These are phyloP conservation scores for Coleophoma eucalyptorum DNA, from an alignment of 2,329 filamentous ascomycete genomes.

Conservation along the genomic window DNA sequence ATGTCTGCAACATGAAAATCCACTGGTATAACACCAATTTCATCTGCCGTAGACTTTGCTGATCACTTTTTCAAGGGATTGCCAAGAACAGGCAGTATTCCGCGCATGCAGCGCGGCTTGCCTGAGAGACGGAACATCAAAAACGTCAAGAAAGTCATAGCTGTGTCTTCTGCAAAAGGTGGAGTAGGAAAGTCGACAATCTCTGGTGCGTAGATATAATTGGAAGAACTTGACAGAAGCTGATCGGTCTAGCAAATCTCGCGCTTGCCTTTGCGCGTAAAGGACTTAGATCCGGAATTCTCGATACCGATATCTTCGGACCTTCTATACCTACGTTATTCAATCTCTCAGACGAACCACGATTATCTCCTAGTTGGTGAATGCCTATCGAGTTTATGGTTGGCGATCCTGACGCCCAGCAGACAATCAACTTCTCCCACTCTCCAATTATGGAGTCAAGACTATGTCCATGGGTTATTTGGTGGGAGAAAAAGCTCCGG, in stretches of 20 bases:
- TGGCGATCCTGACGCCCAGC: conserved; percentile 17
- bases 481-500: conserved; percentile 71
- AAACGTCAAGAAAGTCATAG: conserved; percentile 86
- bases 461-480: conserved; percentile 99
- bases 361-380: conserved; percentile 65
- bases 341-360: conserved; percentile 74
- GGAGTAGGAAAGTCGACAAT: conserved; percentile 98
- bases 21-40: conserved; percentile 54
- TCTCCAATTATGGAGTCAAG: conserved; percentile 93
- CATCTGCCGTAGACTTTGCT: background rate
- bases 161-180: conserved; percentile 95
- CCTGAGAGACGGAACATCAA: conserved; percentile 78
- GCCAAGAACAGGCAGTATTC: conserved; percentile 71
- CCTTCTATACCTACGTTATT: conserved; percentile 91
- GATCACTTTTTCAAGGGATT: conserved; percentile 59
- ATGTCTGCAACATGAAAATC: conserved; percentile 74
- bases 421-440: conserved; percentile 79
- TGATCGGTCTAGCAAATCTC: conserved; percentile 58
- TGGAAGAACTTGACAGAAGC: background rate
- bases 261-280: conserved; percentile 80
- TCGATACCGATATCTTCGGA: conserved; percentile 96
- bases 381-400: conserved; percentile 1
- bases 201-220: conserved; percentile 51
- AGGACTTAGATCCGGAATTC: conserved; percentile 78
- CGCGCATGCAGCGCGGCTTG: conserved; percentile 74